Percentiles rank a stretch among this genome's conserved stretches.
Evolutionary conservation across 139 green algal species (phyloP).

Genomic region (Chlorella sp.): DNA sequence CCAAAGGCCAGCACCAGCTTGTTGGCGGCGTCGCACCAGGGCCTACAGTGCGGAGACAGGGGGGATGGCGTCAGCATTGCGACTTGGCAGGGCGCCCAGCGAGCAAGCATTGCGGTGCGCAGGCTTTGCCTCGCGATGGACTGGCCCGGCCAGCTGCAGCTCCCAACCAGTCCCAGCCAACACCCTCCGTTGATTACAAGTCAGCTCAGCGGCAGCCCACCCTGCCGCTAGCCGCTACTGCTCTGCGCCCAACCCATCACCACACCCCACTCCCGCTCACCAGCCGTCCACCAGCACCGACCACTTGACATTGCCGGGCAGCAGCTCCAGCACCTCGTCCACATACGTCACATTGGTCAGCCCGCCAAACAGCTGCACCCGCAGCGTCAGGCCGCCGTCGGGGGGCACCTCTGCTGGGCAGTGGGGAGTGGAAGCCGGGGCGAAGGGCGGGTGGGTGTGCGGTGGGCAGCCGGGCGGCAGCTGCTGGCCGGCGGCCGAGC

Average conservation of each 20-base stretch:
- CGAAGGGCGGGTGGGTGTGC: too few species aligned
- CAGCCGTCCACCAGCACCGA: background rate
- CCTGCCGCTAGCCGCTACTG: background rate
- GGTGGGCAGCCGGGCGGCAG: background rate
- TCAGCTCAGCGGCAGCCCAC: background rate
- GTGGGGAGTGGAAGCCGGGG: too few species aligned
- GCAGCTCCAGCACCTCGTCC: background rate
- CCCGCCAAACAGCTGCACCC: constrained; percentile 4
- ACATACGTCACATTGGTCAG: background rate
- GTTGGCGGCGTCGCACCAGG: constrained; percentile 5
- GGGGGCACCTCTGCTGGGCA: background rate
- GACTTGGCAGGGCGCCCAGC: too few species aligned
- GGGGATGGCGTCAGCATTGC: background rate
- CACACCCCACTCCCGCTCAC: background rate
- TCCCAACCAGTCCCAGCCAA: too few species aligned
- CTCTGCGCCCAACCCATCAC: too few species aligned
- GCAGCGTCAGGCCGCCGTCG: background rate
- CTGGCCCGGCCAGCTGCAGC: too few species aligned
- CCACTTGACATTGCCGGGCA: constrained; percentile 7
- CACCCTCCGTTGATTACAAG: too few species aligned
- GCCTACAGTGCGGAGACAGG: background rate
- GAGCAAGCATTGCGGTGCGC: too few species aligned
- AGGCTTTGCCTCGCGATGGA: too few species aligned
- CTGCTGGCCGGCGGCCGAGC: too few species aligned
- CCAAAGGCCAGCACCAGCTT: background rate